Evolutionary conservation across 2,329 filamentous ascomycete species (phyloP).

Genomic region (Sclerotinia glacialis): DNA sequence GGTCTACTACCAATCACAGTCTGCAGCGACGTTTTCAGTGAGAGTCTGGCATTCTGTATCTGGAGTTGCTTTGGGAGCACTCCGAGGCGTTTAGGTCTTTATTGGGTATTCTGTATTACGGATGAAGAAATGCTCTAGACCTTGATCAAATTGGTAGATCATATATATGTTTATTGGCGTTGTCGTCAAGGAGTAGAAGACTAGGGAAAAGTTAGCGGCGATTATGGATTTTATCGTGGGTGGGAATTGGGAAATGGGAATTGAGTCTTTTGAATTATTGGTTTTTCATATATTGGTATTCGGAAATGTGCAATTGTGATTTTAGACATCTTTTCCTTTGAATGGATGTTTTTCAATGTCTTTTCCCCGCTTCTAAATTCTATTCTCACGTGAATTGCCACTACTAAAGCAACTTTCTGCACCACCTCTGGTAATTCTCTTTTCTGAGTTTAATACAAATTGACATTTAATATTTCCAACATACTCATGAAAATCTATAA

Average conservation of each 20-base stretch:
- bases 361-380: not conserved
- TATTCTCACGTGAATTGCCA: not conserved
- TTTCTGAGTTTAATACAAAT: not conserved
- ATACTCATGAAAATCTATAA: not conserved
- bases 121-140: not conserved
- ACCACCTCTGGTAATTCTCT: not conserved
- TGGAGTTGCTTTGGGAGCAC: not conserved
- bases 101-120: constrained; percentile 1
- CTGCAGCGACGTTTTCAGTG: not conserved
- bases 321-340: not conserved
- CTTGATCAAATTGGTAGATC: not conserved
- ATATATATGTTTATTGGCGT: not conserved
- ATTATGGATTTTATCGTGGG: not conserved
- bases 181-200: not conserved
- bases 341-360: not conserved
- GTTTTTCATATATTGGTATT: constrained; percentile 1
- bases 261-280: not conserved
- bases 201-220: not conserved
- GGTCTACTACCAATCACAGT: not conserved
- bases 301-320: not conserved
- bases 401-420: not conserved
- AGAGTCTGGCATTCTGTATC: not conserved
- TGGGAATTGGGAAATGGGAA: not conserved
- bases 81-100: not conserved
- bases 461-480: not conserved